phyloP scores from a whole-genome alignment of 257 asterid species.

The Galeopsis tetrahit region DNA sequence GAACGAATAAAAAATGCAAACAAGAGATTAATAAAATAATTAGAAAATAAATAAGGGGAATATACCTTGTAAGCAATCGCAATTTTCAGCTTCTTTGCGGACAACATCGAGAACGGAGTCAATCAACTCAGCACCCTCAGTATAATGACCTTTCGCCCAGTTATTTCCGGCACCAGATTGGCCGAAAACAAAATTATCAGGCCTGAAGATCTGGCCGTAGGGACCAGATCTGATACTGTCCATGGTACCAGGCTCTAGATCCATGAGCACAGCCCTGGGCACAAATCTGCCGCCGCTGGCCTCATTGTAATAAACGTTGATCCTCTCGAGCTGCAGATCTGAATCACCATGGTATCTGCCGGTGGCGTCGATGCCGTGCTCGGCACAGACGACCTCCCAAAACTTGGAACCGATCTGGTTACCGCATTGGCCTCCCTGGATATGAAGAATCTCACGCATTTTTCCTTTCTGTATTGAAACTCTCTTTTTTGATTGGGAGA shows the following conservation, averaged over 20 bases:
- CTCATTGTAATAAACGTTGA: slow-evolving; percentile 54
- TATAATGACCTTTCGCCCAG: slow-evolving; percentile 51
- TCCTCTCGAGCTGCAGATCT: slow-evolving; percentile 52
- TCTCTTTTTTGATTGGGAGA: background rate
- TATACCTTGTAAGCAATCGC: slow-evolving; percentile 52
- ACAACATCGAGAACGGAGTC: slow-evolving; percentile 59
- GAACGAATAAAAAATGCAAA: background rate
- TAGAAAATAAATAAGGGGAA: background rate
- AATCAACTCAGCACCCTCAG: slow-evolving; percentile 56
- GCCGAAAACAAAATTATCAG: slow-evolving; percentile 48
- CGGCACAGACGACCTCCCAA: slow-evolving; percentile 58
- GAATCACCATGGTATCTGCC: slow-evolving; percentile 52
- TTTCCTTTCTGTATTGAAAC: background rate
- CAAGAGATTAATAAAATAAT: background rate
- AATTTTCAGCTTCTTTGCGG: slow-evolving; percentile 53
- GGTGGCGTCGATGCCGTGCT: slow-evolving; percentile 57
- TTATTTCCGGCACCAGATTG: slow-evolving; percentile 49
- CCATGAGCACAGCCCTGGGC: slow-evolving; percentile 56
- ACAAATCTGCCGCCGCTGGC: slow-evolving; percentile 53
- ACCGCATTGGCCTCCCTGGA: slow-evolving; percentile 61
- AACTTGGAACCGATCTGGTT: slow-evolving; percentile 60
- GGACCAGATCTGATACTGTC: slow-evolving; percentile 52
- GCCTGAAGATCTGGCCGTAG: slow-evolving; percentile 49
- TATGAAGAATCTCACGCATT: slow-evolving; percentile 60
- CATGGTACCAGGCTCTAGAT: slow-evolving; percentile 62